Percentiles rank a stretch among this genome's conserved stretches.
phyloP scores from a whole-genome alignment of 208 protist species.

The Leishmania arabica region DNA sequence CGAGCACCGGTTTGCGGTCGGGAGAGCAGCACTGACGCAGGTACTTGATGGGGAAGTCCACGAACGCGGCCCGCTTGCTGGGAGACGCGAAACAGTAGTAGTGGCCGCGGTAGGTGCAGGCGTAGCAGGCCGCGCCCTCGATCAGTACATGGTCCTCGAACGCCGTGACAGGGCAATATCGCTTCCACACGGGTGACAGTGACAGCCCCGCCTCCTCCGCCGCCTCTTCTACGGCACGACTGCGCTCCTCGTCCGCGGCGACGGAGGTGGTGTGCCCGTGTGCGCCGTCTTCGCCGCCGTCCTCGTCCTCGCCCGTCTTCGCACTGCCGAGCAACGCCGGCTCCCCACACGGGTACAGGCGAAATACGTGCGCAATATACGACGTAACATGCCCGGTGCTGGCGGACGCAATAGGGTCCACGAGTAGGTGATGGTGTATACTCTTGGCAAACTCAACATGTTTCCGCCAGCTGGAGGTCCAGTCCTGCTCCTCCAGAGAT shows the following conservation, averaged over 20 bases:
- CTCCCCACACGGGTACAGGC: slow-evolving; percentile 42
- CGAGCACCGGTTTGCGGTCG: slow-evolving; percentile 49
- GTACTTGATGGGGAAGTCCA: slow-evolving; percentile 60
- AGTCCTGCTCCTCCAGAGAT: slow-evolving; percentile 22
- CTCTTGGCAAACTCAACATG: slow-evolving; percentile 14
- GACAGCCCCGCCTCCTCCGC: slow-evolving; percentile 31
- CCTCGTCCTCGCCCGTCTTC: neutral
- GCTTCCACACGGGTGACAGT: slow-evolving; percentile 63
- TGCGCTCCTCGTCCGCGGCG: slow-evolving; percentile 43
- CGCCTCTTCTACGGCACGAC: slow-evolving; percentile 37
- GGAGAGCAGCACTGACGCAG: slow-evolving; percentile 33
- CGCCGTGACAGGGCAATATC: slow-evolving; percentile 85
- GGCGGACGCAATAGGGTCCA: slow-evolving; percentile 30
- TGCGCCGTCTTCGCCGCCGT: slow-evolving; percentile 5
- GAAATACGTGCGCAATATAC: slow-evolving; percentile 56
- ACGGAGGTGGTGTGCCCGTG: slow-evolving; percentile 10
- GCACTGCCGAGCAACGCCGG: slow-evolving; percentile 9
- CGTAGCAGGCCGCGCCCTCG: slow-evolving; percentile 68
- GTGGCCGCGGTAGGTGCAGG: slow-evolving; percentile 59
- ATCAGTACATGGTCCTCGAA: slow-evolving; percentile 65
- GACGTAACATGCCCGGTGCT: slow-evolving; percentile 30
- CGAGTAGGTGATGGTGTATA: slow-evolving; percentile 20
- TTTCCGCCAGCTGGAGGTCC: slow-evolving; percentile 29
- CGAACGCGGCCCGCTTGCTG: slow-evolving; percentile 58
- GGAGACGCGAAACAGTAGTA: slow-evolving; percentile 68